Evolutionary conservation across 1,284 basidiomycete genomes (phyloP).

Genomic region (Apiotrichum akiyoshidainum): DNA sequence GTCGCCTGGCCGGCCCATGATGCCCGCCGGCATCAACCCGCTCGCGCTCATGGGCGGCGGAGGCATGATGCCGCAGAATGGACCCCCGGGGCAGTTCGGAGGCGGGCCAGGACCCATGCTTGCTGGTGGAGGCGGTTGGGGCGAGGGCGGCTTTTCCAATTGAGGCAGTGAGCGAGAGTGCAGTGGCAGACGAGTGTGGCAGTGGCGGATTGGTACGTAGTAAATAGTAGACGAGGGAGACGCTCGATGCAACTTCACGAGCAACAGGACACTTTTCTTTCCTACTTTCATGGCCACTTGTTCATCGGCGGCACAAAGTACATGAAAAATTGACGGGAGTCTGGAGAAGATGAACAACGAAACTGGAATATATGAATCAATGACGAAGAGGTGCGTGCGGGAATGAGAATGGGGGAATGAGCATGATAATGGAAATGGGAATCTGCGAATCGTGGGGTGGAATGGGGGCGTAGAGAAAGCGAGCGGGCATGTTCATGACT

Average conservation of each 20-base stretch:
- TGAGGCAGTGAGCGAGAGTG: no score
- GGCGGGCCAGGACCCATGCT: slow-evolving; percentile 11
- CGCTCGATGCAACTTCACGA: no score
- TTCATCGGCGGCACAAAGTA: no score
- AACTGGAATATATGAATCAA: not conserved
- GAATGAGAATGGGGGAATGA: not conserved
- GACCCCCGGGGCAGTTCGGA: not conserved
- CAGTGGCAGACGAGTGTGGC: no score
- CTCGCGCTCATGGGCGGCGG: slow-evolving; percentile 14
- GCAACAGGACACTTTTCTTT: no score
- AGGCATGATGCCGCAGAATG: slow-evolving; percentile 4
- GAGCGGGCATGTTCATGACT: not conserved
- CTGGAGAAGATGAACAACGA: not conserved
- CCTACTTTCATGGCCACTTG: no score
- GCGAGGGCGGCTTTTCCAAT: slow-evolving; percentile 1
- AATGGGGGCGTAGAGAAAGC: not conserved
- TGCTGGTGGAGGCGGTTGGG: slow-evolving; percentile 12
- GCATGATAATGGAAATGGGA: not conserved
- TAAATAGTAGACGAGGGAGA: no score
- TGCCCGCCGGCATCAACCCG: slow-evolving; percentile 9
- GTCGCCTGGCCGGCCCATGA: not conserved
- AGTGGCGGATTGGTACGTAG: no score
- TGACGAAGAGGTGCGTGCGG: not conserved
- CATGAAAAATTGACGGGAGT: no score
- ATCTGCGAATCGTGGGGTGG: not conserved